A percentile compares a stretch with the other conserved stretches of the same genome.
Conservation (phyloP, 2,329 filamentous ascomycete genomes). For the Ophiostoma australiae region DNA sequence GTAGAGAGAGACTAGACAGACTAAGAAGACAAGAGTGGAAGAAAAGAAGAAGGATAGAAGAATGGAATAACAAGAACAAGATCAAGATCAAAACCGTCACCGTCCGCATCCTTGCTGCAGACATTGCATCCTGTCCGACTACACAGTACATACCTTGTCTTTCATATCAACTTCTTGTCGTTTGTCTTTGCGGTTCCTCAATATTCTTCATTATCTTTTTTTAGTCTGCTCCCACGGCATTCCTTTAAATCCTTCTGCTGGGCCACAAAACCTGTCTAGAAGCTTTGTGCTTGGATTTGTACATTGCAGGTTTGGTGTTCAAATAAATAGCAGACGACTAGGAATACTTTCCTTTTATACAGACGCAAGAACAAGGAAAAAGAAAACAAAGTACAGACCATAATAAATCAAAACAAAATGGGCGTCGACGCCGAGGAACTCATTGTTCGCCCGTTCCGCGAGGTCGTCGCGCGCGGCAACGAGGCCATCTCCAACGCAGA, state of each 20-base stretch:
- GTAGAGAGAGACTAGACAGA: not conserved
- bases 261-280: too few relatives aligned
- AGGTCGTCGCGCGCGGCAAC: conserved; percentile 39
- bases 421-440: conserved; percentile 32
- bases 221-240: too few relatives aligned
- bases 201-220: too few relatives aligned
- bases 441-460: conserved; percentile 38
- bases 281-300: too few relatives aligned
- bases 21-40: not conserved
- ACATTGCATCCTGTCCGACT: not conserved
- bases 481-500: conserved; percentile 36
- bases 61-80: not conserved
- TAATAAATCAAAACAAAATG: conserved; percentile 24
- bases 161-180: not conserved
- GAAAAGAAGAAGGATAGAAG: not conserved
- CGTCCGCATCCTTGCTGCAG: not conserved
- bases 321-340: too few relatives aligned
- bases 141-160: not conserved
- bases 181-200: too few relatives aligned
- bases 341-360: too few relatives aligned
- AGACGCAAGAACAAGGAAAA: not conserved
- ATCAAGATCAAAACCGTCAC: not conserved
- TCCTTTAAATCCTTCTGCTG: too few relatives aligned
- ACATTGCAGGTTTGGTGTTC: too few relatives aligned
- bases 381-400: not conserved